Conservation (phyloP, 495 filamentous ascomycete species). For the Podospora bellae-mahoneyi region DNA sequence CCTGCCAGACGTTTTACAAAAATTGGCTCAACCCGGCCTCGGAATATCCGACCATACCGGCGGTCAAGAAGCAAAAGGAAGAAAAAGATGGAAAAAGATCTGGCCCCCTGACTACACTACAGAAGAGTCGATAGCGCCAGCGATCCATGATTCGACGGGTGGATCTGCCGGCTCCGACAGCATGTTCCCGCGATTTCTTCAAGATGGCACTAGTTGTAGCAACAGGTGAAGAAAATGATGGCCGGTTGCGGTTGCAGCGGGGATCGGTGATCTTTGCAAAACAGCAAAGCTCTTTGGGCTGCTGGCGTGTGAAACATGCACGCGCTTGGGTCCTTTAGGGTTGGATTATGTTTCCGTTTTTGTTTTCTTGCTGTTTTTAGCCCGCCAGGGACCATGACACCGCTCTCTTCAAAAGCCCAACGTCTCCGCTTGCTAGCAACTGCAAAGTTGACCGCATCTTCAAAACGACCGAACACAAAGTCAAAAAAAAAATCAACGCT, state of each 20-base stretch:
- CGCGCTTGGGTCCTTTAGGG: background rate
- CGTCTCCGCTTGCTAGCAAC: background rate
- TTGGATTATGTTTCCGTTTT: background rate
- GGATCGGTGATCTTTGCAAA: background rate
- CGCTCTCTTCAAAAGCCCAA: background rate
- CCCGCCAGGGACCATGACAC: background rate
- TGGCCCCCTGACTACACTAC: constrained; percentile 11
- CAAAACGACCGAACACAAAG: background rate
- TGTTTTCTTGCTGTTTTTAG: background rate
- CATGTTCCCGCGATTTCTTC: constrained; percentile 6
- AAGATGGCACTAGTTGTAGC: background rate
- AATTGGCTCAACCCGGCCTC: constrained; percentile 8
- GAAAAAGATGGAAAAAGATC: constrained; percentile 5
- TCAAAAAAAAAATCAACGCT: background rate
- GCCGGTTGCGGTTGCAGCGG: background rate
- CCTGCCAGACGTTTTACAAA: constrained; percentile 2
- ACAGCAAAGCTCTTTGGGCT: background rate
- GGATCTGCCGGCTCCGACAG: constrained; percentile 16
- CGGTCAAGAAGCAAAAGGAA: constrained; percentile 18
- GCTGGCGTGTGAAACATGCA: background rate
- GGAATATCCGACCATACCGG: constrained; percentile 14
- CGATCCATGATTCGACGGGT: constrained; percentile 20
- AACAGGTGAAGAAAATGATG: background rate
- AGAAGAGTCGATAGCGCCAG: constrained; percentile 16
- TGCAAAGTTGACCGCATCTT: background rate